Conservation (phyloP, 148 eudicot genomes). For the Arbutus unedo region DNA sequence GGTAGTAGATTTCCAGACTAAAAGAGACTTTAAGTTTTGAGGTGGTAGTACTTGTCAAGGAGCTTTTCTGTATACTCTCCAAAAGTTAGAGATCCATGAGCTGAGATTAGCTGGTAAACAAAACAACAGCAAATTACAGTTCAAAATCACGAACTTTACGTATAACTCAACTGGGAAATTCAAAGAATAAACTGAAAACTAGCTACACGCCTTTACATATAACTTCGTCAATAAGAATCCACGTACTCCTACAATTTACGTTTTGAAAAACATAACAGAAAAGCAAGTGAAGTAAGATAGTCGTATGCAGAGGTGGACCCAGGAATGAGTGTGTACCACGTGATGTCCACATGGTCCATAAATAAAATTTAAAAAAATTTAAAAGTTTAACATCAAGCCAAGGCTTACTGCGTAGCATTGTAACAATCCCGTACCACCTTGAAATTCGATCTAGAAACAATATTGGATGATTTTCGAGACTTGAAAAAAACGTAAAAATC, state of each 20-base stretch:
- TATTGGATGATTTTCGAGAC: too few species aligned
- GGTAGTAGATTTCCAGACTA: background rate
- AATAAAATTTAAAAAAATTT: too few species aligned
- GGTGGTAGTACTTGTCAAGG: constrained; percentile 86
- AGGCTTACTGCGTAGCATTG: too few species aligned
- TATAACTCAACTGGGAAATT: background rate
- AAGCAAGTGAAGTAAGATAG: background rate
- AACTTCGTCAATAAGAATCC: background rate
- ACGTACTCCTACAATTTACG: background rate
- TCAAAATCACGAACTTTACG: background rate
- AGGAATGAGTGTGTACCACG: too few species aligned
- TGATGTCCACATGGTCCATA: too few species aligned
- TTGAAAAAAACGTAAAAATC: too few species aligned
- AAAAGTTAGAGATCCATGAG: constrained; percentile 67
- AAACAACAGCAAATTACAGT: background rate
- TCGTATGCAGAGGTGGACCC: background rate
- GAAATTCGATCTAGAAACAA: too few species aligned
- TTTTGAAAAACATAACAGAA: background rate
- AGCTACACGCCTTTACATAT: background rate
- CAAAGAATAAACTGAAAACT: background rate
- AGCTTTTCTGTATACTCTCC: constrained; percentile 95
- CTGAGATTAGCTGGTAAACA: constrained; percentile 54
- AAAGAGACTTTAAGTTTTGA: constrained; percentile 29
- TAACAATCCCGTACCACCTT: too few species aligned
- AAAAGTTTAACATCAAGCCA: too few species aligned